Evolutionary conservation across 2,329 filamentous ascomycete species (phyloP), one percentile per base, ranked within the genome.

Genomic region (Paecilomyces variotii): DNA sequence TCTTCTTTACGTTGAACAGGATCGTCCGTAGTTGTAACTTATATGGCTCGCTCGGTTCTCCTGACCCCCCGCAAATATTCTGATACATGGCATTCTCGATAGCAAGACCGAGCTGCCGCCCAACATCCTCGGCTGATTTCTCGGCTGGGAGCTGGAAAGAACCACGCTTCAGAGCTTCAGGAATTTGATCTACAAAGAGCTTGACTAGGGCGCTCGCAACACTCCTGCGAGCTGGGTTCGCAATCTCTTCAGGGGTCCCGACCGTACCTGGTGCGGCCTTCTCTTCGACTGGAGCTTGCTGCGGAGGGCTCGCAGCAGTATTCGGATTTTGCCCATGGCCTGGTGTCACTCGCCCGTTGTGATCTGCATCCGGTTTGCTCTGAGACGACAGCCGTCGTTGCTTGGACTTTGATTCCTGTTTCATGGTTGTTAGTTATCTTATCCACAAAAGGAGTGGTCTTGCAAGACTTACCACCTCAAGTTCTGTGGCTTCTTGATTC

Each of bases 1-100:
- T 99, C 70, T 87, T 87, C 81, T 96, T 96, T 61, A 97, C 80
- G 75, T 97, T 97, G 75, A 90, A 89, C 54, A 86, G 79, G 64
- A 99, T 83, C 52, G 87, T 85, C 62, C 91, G 86, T 66, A 91
- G 83, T 74, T 96, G 84, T 57, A 75, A 70, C 63, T 76, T 79
- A 75, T 87, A 88, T 34, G 78, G 74, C 61, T 79, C 74, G 64
- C 78, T 80, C 4, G 82, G 79, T 55, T 82, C 80, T 39, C 80
- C 83, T 59, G 79, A 65, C 57, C 72, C 72, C 59, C 75, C 77
- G 60, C 75, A 80, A 60, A 79, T 78, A 65, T 80, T 80, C 64
- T 80, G 75, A 70, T 82, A 81, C 59, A 86, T 76, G 60, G 83
- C 80, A 66, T 90, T 85, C 76, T 97, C 92, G 61, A 97, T 88